These are phyloP conservation scores for Penicillium sp. DNA, from an alignment of 2,329 filamentous ascomycete genomes.

Conservation along the genomic window DNA sequence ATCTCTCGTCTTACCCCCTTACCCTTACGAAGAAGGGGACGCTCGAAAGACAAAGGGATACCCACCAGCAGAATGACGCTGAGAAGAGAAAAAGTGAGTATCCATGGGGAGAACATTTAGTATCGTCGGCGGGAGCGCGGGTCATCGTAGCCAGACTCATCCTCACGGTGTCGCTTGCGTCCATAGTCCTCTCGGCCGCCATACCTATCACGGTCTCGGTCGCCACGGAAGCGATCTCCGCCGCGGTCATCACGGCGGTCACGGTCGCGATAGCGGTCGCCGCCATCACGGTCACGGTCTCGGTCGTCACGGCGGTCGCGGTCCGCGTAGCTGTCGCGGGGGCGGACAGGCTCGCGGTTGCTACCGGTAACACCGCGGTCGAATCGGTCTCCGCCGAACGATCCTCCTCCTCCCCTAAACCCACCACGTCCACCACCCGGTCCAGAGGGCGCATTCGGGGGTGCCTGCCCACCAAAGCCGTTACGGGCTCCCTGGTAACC, in stretches of 20 bases:
- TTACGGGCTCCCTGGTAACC: slow-evolving; percentile 56
- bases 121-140: slow-evolving; percentile 57
- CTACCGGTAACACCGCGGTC: slow-evolving; percentile 62
- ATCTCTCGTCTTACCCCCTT: slow-evolving; percentile 35
- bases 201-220: slow-evolving; percentile 43
- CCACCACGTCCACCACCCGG: slow-evolving; percentile 53
- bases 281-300: slow-evolving; percentile 46
- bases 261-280: slow-evolving; percentile 50
- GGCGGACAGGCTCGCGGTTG: slow-evolving; percentile 78
- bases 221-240: slow-evolving; percentile 15
- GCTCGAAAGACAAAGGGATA: slow-evolving; percentile 34
- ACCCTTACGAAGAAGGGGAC: slow-evolving; percentile 26
- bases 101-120: slow-evolving; percentile 32
- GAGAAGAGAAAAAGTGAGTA: slow-evolving; percentile 17
- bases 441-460: slow-evolving; percentile 49
- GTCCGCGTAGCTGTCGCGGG: slow-evolving; percentile 55
- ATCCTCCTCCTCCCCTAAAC: slow-evolving; percentile 45
- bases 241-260: slow-evolving; percentile 39
- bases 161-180: slow-evolving; percentile 68
- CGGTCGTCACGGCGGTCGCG: slow-evolving; percentile 39
- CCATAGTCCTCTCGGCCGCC: slow-evolving; percentile 50
- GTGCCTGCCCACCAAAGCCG: slow-evolving; percentile 46
- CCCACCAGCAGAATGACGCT: slow-evolving; percentile 41
- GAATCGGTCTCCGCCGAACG: slow-evolving; percentile 41
- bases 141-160: slow-evolving; percentile 69